Evolutionary conservation across 1,284 basidiomycete genomes (phyloP).

Genomic region (Leccinum fuscescens): DNA sequence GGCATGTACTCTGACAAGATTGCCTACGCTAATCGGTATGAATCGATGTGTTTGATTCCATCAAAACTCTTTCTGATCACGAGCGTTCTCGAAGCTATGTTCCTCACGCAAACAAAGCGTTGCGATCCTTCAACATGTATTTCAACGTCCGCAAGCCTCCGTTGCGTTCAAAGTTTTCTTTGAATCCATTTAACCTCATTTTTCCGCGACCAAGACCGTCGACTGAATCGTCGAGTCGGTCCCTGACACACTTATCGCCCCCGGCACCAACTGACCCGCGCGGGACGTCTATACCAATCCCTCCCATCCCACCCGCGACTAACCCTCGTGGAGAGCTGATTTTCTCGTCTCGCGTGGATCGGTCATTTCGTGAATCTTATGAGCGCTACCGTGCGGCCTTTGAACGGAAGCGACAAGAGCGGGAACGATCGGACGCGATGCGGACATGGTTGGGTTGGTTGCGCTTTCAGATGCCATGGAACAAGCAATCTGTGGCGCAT

Average conservation of each 20-base stretch:
- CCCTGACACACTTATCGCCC: slow-evolving; percentile 30
- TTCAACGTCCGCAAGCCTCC: slow-evolving; percentile 87
- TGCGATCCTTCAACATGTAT: slow-evolving; percentile 95
- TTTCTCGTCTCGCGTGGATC: slow-evolving; percentile 87
- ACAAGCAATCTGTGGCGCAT: slow-evolving; percentile 20
- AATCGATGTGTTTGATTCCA: slow-evolving; percentile 16
- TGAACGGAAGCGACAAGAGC: slow-evolving; percentile 76
- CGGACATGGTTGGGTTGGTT: slow-evolving; percentile 46
- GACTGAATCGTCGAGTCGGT: slow-evolving; percentile 13
- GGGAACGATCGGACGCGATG: slow-evolving; percentile 44
- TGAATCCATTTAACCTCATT: slow-evolving; percentile 66
- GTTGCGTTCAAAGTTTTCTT: slow-evolving; percentile 54
- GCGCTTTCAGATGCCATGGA: slow-evolving; percentile 41
- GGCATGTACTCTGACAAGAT: slow-evolving; percentile 98
- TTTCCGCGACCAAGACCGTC: slow-evolving; percentile 49
- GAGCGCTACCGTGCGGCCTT: slow-evolving; percentile 92
- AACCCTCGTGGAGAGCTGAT: slow-evolving; percentile 97
- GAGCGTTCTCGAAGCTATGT: slow-evolving; percentile 69
- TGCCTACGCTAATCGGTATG: slow-evolving; percentile 91
- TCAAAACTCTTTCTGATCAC: slow-evolving; percentile 16
- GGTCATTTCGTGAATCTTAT: slow-evolving; percentile 85
- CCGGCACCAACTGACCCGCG: slow-evolving; percentile 32
- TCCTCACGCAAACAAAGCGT: slow-evolving; percentile 90
- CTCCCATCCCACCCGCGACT: slow-evolving; percentile 82
- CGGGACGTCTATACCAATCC: slow-evolving; percentile 48